Conservation (phyloP, 140 eudicot species). For the Oenanthe javanica region DNA sequence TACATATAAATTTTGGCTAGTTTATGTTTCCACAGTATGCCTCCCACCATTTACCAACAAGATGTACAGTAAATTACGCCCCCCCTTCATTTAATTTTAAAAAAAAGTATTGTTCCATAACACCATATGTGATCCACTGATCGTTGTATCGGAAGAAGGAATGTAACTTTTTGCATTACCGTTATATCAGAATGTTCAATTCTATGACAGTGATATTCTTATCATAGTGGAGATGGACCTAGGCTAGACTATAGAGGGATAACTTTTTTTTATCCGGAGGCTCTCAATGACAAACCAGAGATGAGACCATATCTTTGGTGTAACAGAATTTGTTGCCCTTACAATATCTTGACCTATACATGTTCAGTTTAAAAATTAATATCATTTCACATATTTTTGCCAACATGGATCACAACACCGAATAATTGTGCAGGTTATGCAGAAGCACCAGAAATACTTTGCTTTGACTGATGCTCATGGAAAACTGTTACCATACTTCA, state of each 20-base stretch:
- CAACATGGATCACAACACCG: neutral
- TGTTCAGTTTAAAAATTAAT: neutral
- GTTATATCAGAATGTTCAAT: neutral
- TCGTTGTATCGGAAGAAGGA: neutral
- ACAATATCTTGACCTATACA: neutral
- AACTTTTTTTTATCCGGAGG: neutral
- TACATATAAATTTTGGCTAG: neutral
- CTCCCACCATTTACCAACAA: neutral
- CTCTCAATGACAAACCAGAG: too few relatives aligned
- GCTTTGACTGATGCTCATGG: constrained; percentile 62
- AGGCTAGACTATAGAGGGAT: neutral
- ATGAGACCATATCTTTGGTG: neutral
- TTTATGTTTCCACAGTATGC: neutral
- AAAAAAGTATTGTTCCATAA: neutral
- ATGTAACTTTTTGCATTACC: neutral
- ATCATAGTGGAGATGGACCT: neutral
- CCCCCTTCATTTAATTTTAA: neutral
- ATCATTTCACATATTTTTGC: neutral
- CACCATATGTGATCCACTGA: too few relatives aligned
- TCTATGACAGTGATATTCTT: neutral
- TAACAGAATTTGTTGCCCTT: neutral
- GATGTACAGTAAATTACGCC: neutral
- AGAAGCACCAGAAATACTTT: constrained; percentile 98
- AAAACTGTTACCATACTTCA: constrained; percentile 76
- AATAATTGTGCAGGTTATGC: constrained; percentile 79